Base-by-base conservation (phyloP, 495 filamentous ascomycete species). In the Durotheca rogersii region DNA sequence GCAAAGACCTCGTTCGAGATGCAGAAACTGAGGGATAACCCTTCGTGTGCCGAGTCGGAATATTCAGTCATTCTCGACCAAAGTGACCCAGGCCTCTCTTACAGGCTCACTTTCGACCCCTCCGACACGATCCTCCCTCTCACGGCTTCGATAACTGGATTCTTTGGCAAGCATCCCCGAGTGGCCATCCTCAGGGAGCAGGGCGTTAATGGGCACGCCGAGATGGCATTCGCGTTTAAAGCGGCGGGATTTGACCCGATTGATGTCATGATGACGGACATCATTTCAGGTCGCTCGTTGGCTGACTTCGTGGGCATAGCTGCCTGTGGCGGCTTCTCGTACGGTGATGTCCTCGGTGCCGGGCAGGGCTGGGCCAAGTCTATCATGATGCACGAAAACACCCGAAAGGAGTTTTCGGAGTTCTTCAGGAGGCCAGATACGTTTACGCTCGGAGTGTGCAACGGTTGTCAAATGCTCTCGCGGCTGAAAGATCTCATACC, bases 311-410 rank as follows among this genome's bases (percentile, higher is more conserved):
- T 83, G 36, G 93, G 93, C 56, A 80, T 97, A 14, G 93, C 92
- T 19, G 91, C 90, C 51, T 95, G 91, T 58, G 94, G 93, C 55
- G 94, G 93, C 45, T 98, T 98, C 80, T 95, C 89, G 10, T 96
- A 94, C 69, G 94, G 93, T 61, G 93, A 98, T 53, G 90, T 96
- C 29, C 82, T 97, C 2, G 94, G 92, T 45, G 94, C 94, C 21
- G 93, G 93, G 23, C 85, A 87, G 57, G 93, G 94, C 38, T 98
- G 93, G 93, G 90, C 94, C n/a, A 90, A 91, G 65, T 90, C 86
- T 3, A 90, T 97, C 29, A 79, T 96, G 5, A 78, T 92, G 53
- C 87, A 96, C 69, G 78, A 85, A 15, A 82, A 83, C 47, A 84
- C 87, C 2, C 81, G 90, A 21, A 72, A 71, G 36, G 84, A 91